Conservation (phyloP, 2,329 filamentous ascomycete genomes). For the Metarhizium anisopliae region DNA sequence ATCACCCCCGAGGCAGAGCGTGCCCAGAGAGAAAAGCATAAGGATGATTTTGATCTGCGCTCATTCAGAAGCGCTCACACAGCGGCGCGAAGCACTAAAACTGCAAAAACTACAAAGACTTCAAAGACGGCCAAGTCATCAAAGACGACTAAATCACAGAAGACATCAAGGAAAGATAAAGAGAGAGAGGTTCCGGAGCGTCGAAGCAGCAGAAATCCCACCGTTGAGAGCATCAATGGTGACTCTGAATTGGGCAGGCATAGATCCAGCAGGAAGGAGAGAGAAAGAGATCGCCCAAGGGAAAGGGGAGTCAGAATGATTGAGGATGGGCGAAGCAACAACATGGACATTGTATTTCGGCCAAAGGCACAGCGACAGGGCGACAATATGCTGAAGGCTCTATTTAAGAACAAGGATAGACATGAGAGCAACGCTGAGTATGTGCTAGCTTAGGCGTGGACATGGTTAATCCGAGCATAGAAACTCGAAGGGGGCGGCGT, state of each 20-base stretch:
- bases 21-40: constrained; percentile 27
- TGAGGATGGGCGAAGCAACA: constrained; percentile 27
- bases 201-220: constrained; percentile 8
- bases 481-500: too few relatives aligned
- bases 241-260: constrained; percentile 29
- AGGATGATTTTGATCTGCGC: constrained; percentile 31
- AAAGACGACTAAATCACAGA: constrained; percentile 16
- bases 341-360: constrained; percentile 30
- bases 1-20: constrained; percentile 48
- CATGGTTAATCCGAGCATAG: background rate
- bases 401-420: constrained; percentile 50
- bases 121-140: constrained; percentile 12
- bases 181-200: constrained; percentile 8
- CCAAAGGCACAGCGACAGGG: constrained; percentile 38
- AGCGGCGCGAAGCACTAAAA: constrained; percentile 17
- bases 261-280: constrained; percentile 22
- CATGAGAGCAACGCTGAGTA: constrained; percentile 23
- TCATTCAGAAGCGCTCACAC: constrained; percentile 26
- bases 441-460: constrained; percentile 17
- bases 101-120: constrained; percentile 15
- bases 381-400: constrained; percentile 46
- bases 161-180: constrained; percentile 8
- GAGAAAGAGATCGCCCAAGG: constrained; percentile 2
- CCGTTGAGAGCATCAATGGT: constrained; percentile 11
- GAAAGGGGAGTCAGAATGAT: constrained; percentile 21